A percentile compares a stretch with the other conserved stretches of the same genome.
Evolutionary conservation across 2,329 filamentous ascomycete species (phyloP).

Genomic region (Penicillium glabrum): DNA sequence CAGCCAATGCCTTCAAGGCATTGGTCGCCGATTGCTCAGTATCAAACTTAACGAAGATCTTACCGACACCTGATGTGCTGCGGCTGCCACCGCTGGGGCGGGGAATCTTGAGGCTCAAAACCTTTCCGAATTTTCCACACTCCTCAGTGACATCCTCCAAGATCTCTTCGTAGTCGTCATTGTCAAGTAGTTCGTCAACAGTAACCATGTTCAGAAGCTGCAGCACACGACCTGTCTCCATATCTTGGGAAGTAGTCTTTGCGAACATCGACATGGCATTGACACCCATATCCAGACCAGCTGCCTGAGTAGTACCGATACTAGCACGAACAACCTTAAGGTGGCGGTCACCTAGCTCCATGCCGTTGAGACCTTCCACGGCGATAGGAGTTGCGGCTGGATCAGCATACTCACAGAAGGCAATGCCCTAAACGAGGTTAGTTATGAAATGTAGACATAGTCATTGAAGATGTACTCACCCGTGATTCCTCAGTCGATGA

Average conservation of each 20-base stretch:
- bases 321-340: conserved; percentile 87
- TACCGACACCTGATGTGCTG: conserved; percentile 86
- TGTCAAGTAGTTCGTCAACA: conserved; percentile 87
- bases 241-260: conserved; percentile 75
- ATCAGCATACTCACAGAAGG: conserved; percentile 93
- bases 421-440: conserved; percentile 68
- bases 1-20: conserved; percentile 85
- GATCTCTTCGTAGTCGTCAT: conserved; percentile 97
- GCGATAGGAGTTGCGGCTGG: conserved; percentile 74
- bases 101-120: conserved; percentile 90
- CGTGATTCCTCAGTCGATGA: conserved; percentile 79
- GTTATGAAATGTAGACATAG: conserved; percentile 15
- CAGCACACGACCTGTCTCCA: conserved; percentile 79
- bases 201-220: conserved; percentile 99
- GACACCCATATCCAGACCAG: conserved; percentile 90
- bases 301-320: conserved; percentile 88
- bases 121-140: conserved; percentile 82
- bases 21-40: conserved; percentile 73
- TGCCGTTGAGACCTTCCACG: conserved; percentile 85
- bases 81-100: conserved; percentile 79
- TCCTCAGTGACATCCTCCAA: conserved; percentile 92
- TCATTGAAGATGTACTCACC: conserved; percentile 54
- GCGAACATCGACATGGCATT: conserved; percentile 98
- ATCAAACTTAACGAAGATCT: conserved; percentile 96
- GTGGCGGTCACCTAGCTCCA: conserved; percentile 85